Conservation (phyloP, 169 alveolate genomes). For the Eimeria nieschulzi region DNA sequence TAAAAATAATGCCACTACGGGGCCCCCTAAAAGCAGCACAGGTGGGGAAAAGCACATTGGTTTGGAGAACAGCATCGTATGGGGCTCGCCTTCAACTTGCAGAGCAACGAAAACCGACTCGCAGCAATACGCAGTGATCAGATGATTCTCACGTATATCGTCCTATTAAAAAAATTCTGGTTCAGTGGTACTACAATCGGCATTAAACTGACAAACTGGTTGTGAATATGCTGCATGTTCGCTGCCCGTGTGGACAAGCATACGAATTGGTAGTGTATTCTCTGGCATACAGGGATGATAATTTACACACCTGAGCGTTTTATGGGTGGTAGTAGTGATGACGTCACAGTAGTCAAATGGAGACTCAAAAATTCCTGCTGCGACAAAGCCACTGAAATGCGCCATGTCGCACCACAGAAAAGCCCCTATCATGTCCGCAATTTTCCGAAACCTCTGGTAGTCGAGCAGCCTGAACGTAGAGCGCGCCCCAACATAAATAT, state of each 20-base stretch:
- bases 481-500: neutral
- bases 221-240: too few species aligned
- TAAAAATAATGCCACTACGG: slow-evolving; percentile 70
- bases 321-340: slow-evolving; percentile 98
- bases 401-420: slow-evolving; percentile 97
- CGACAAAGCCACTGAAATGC: slow-evolving; percentile 93
- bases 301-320: slow-evolving; percentile 77
- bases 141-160: too few species aligned
- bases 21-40: slow-evolving; percentile 66
- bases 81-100: too few species aligned
- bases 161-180: too few species aligned
- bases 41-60: neutral
- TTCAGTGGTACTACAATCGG: too few species aligned
- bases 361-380: slow-evolving; percentile 91
- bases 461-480: slow-evolving; percentile 72
- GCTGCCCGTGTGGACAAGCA: too few species aligned
- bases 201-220: too few species aligned
- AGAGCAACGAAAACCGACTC: too few species aligned
- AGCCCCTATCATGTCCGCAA: slow-evolving; percentile 96
- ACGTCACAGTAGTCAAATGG: slow-evolving; percentile 91
- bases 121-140: too few species aligned
- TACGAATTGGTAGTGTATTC: too few species aligned
- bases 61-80: too few species aligned
- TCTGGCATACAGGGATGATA: too few species aligned
- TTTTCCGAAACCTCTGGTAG: slow-evolving; percentile 82